Conservation (phyloP, 345 rosid genomes). For the Firmiana major region DNA sequence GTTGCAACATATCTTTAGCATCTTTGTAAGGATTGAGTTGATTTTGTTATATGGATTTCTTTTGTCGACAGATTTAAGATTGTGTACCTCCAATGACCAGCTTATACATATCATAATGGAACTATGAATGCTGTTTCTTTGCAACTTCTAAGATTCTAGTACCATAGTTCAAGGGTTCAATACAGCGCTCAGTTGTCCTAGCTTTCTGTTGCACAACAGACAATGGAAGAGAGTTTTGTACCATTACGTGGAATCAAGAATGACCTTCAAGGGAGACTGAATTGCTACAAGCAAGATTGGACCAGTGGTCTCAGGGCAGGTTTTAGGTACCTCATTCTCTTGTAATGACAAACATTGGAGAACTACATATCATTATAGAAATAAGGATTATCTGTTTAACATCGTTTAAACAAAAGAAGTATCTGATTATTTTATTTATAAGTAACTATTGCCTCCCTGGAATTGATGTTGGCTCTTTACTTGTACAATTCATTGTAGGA, state of each 20-base stretch:
- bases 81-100: constrained; percentile 11
- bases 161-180: constrained; percentile 14
- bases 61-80: constrained; percentile 16
- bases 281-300: constrained; percentile 96
- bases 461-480: neutral
- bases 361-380: neutral
- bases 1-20: neutral
- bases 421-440: neutral
- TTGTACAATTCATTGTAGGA: constrained; percentile 40
- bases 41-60: constrained; percentile 1
- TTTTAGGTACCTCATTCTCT: constrained; percentile 46
- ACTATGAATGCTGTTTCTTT: constrained; percentile 10
- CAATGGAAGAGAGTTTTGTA: constrained; percentile 85
- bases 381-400: neutral
- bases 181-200: constrained; percentile 2
- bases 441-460: neutral
- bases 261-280: constrained; percentile 69
- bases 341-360: neutral
- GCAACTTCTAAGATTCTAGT: constrained; percentile 2
- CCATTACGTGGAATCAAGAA: constrained; percentile 83
- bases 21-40: constrained; percentile 3
- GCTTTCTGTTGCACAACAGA: constrained; percentile 7
- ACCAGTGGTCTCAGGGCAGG: constrained; percentile 76
- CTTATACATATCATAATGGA: neutral
- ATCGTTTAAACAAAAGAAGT: neutral